Evolutionary conservation across 306 rosid genomes (phyloP).

Genomic region (Vigna reflexopilosa): DNA sequence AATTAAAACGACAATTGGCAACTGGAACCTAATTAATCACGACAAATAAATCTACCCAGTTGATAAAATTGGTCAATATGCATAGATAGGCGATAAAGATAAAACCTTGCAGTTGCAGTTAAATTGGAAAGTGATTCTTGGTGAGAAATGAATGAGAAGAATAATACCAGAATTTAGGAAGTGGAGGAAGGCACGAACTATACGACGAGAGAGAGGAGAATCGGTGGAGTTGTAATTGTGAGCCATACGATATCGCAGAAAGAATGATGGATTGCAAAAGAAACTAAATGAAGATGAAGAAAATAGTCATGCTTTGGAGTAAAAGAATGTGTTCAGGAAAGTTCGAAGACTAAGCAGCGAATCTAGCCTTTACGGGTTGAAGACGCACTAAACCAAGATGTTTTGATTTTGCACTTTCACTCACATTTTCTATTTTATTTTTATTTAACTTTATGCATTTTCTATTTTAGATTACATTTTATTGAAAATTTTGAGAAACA

Average conservation of each 20-base stretch:
- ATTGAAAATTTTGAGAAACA: no score
- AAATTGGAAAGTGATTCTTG: not conserved
- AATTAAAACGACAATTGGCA: conserved; percentile 22
- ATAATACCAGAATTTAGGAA: conserved; percentile 71
- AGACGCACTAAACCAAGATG: not conserved
- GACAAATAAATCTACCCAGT: conserved; percentile 6
- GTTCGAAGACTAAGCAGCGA: conserved; percentile 22
- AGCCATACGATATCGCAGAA: conserved; percentile 47
- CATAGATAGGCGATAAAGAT: not conserved
- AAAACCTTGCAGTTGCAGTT: not conserved
- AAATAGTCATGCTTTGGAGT: conserved; percentile 29
- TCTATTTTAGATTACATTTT: no score
- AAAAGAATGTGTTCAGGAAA: conserved; percentile 29
- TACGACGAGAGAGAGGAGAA: conserved; percentile 79
- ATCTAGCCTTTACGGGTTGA: conserved; percentile 10
- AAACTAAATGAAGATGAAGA: conserved; percentile 12
- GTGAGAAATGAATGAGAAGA: not conserved
- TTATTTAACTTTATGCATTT: no score
- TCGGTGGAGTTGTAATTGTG: conserved; percentile 55
- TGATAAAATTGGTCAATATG: not conserved
- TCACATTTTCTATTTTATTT: not conserved
- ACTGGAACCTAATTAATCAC: conserved; percentile 32
- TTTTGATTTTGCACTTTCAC: not conserved
- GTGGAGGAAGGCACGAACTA: conserved; percentile 76
- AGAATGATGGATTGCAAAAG: not conserved